phyloP scores from a whole-genome alignment of 2,329 filamentous ascomycete genomes.

The Fusarium setosum region DNA sequence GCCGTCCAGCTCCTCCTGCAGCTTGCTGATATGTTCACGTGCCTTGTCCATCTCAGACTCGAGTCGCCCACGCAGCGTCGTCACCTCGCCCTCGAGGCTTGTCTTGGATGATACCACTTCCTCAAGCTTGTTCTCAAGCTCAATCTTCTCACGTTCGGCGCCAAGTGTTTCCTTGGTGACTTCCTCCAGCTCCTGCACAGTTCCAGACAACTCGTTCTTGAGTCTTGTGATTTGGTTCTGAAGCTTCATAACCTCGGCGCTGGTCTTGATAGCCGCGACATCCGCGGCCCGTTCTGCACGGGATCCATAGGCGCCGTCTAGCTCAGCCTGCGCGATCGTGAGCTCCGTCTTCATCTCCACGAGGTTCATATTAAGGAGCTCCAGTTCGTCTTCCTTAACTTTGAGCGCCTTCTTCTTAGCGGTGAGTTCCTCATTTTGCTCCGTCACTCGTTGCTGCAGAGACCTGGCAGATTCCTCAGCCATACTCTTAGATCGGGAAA shows the following conservation, averaged over 20 bases:
- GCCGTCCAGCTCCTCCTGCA: constrained; percentile 64
- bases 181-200: constrained; percentile 64
- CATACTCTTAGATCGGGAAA: constrained; percentile 38
- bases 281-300: constrained; percentile 69
- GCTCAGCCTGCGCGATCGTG: constrained; percentile 69
- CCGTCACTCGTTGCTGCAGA: constrained; percentile 39
- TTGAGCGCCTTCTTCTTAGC: constrained; percentile 57
- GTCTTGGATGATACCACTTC: constrained; percentile 32
- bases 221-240: constrained; percentile 61
- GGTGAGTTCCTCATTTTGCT: constrained; percentile 36
- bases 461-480: constrained; percentile 44
- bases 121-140: constrained; percentile 52
- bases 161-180: constrained; percentile 64
- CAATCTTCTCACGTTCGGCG: constrained; percentile 62
- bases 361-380: constrained; percentile 62
- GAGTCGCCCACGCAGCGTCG: constrained; percentile 48
- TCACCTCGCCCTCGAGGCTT: constrained; percentile 36
- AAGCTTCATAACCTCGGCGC: constrained; percentile 58
- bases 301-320: constrained; percentile 71
- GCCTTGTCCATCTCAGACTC: constrained; percentile 55
- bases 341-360: constrained; percentile 72
- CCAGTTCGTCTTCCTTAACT: constrained; percentile 62
- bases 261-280: constrained; percentile 64
- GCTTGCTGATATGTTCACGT: constrained; percentile 50
- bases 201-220: constrained; percentile 61